Conservation (phyloP, 257 asterid species). For the Plantago elongata region DNA sequence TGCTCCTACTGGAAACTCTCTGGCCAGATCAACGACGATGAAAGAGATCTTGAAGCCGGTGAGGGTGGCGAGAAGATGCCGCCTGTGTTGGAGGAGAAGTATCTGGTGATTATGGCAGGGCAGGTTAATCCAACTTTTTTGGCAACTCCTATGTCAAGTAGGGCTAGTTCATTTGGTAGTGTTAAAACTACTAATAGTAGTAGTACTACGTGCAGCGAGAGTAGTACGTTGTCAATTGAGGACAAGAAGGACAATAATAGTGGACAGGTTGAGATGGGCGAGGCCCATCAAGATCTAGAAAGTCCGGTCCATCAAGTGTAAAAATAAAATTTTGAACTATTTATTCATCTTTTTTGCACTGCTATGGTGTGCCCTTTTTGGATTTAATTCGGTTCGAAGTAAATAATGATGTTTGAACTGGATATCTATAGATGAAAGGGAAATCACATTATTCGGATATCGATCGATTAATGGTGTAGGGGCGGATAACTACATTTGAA, state of each 20-base stretch:
- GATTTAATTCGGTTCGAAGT: too few relatives aligned
- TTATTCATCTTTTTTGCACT: too few relatives aligned
- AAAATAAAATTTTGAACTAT: too few relatives aligned
- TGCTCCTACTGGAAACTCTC: constrained; percentile 13
- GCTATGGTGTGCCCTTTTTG: too few relatives aligned
- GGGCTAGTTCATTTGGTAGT: constrained; percentile 70
- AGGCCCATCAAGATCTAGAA: constrained; percentile 14
- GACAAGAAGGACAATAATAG: constrained; percentile 23
- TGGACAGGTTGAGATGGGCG: constrained; percentile 20
- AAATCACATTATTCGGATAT: too few relatives aligned
- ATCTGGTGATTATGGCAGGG: constrained; percentile 77
- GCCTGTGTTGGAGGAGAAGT: constrained; percentile 60
- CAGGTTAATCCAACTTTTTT: constrained; percentile 73
- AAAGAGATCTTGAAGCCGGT: constrained; percentile 27
- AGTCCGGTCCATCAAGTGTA: constrained; percentile 27
- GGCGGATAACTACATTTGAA: too few relatives aligned
- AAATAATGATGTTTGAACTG: too few relatives aligned
- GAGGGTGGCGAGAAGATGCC: constrained; percentile 22
- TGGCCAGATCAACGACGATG: neutral
- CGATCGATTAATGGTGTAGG: too few relatives aligned
- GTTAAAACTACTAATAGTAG: constrained; percentile 26
- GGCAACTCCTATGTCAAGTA: constrained; percentile 71
- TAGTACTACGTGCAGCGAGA: constrained; percentile 21
- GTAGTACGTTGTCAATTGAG: constrained; percentile 23
- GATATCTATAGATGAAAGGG: too few relatives aligned